Evolutionary conservation across 371 early-diverging fungal genomes (phyloP).

Genomic region (Mycotypha africana): DNA sequence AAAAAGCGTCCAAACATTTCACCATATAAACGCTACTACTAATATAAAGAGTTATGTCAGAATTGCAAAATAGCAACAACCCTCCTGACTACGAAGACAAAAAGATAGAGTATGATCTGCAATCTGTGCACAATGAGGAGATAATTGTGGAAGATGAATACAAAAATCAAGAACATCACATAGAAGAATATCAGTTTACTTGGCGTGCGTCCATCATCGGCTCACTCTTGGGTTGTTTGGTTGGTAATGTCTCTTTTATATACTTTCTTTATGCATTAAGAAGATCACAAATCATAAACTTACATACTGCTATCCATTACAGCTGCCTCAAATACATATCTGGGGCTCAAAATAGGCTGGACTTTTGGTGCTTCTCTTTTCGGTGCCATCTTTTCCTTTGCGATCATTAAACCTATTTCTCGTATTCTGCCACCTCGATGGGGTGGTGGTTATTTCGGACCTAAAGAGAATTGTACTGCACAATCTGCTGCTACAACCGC

Average conservation of each 20-base stretch:
- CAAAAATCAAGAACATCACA: too few relatives aligned
- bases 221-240: constrained; percentile 59
- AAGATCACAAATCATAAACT: neutral
- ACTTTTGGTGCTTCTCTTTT: constrained; percentile 69
- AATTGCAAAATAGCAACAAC: too few relatives aligned
- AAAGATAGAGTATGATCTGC: too few relatives aligned
- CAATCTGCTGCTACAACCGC: constrained; percentile 70
- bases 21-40: too few relatives aligned
- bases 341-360: constrained; percentile 70
- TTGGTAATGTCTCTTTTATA: constrained; percentile 25
- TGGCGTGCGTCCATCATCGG: constrained; percentile 65
- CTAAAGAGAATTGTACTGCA: constrained; percentile 65
- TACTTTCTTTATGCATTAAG: neutral
- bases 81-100: too few relatives aligned
- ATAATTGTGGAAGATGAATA: too few relatives aligned
- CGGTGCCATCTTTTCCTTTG: constrained; percentile 68
- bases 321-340: constrained; percentile 69
- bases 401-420: constrained; percentile 61
- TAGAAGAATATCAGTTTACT: constrained; percentile 44
- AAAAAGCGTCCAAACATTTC: too few relatives aligned
- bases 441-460: constrained; percentile 63
- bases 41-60: too few relatives aligned
- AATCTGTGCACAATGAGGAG: too few relatives aligned
- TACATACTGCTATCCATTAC: constrained; percentile 10
- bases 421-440: constrained; percentile 31